phyloP scores from a whole-genome alignment of 148 eudicot genomes.

The Chenopodium suecicum region DNA sequence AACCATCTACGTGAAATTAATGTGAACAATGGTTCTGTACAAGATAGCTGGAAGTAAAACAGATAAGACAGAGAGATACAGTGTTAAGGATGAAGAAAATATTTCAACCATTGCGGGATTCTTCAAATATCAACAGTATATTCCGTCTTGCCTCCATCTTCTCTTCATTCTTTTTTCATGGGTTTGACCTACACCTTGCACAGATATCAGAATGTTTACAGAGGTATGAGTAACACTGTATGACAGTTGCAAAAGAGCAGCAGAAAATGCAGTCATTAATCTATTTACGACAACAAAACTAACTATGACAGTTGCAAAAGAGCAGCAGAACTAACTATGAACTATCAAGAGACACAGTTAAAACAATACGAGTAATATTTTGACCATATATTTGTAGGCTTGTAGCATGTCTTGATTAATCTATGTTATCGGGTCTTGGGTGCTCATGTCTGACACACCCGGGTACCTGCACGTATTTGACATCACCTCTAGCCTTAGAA shows the following conservation, averaged over 20 bases:
- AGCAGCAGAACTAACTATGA: not conserved
- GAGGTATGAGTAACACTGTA: not conserved
- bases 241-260: not conserved
- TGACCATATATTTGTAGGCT: not conserved
- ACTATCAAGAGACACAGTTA: not conserved
- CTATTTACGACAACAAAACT: not conserved
- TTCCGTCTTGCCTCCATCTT: not conserved
- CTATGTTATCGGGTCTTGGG: not conserved
- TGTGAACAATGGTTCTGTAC: not conserved
- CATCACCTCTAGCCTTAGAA: not conserved
- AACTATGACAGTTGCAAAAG: not conserved
- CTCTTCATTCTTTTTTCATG: conserved; percentile 19
- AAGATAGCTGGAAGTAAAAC: not conserved
- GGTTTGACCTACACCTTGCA: conserved; percentile 33
- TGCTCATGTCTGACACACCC: not conserved
- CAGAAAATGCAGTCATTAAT: not conserved
- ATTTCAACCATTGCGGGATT: not conserved
- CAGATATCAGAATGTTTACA: not conserved
- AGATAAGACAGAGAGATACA: not conserved
- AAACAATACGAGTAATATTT: not conserved
- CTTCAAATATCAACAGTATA: not conserved
- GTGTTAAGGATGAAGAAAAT: not conserved
- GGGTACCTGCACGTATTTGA: not conserved
- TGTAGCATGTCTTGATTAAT: not conserved
- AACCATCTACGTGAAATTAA: not conserved